Evolutionary conservation across 306 rosid species (phyloP).

Genomic region (Cercis canadensis): DNA sequence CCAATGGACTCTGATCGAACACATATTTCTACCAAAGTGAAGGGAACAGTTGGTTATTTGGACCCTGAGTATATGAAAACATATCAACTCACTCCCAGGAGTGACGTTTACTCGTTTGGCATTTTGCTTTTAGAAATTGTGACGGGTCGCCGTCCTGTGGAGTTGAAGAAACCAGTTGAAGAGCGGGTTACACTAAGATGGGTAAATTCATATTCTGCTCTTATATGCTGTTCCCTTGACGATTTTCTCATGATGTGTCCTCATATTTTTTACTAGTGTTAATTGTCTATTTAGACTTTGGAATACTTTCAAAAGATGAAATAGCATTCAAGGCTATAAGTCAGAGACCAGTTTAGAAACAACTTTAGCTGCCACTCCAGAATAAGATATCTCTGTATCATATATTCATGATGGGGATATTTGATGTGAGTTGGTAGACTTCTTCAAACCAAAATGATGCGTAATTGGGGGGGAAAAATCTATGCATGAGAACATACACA

Average conservation of each 20-base stretch:
- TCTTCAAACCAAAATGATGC: too few relatives aligned
- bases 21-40: conserved; percentile 97
- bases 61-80: conserved; percentile 99
- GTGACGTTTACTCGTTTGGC: conserved; percentile 98
- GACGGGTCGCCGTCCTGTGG: conserved; percentile 94
- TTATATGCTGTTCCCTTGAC: conserved; percentile 21
- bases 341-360: too few relatives aligned
- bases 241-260: not conserved
- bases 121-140: conserved; percentile 84
- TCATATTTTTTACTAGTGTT: not conserved
- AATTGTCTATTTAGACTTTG: too few relatives aligned
- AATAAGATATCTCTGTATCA: too few relatives aligned
- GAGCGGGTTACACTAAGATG: conserved; percentile 94
- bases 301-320: too few relatives aligned
- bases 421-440: too few relatives aligned
- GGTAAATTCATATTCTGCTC: conserved; percentile 58
- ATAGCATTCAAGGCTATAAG: too few relatives aligned
- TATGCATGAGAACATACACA: too few relatives aligned
- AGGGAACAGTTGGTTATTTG: conserved; percentile 98
- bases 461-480: too few relatives aligned
- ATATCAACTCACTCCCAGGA: conserved; percentile 86
- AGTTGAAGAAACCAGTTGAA: conserved; percentile 63
- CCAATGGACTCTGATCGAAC: conserved; percentile 73
- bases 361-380: too few relatives aligned
- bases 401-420: too few relatives aligned